These are phyloP conservation scores for Elaeis oleifera DNA, from an alignment of 202 grass and related monocot genomes.

Conservation along the genomic window DNA sequence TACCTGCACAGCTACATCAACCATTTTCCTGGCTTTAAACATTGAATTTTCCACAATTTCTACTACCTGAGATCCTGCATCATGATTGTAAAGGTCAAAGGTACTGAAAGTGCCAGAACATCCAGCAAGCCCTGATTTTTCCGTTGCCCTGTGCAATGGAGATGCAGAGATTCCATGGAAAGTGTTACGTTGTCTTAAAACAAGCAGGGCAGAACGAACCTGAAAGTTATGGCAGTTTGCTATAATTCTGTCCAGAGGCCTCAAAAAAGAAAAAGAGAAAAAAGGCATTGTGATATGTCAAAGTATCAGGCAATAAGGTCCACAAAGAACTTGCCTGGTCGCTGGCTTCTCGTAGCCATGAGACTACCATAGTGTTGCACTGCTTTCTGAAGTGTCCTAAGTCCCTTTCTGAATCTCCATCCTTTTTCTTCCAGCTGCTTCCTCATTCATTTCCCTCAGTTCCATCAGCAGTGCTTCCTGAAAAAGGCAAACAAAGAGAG, in stretches of 20 bases:
- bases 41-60: conserved; percentile 38
- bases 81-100: conserved; percentile 7
- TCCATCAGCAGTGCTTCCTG: neutral
- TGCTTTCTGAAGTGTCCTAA: no score
- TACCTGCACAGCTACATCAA: conserved; percentile 40
- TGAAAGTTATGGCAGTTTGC: conserved; percentile 15
- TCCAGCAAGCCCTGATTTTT: conserved; percentile 12
- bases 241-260: no score
- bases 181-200: conserved; percentile 1
- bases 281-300: no score
- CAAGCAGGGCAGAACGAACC: conserved; percentile 19
- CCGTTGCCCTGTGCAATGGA: neutral
- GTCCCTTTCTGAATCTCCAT: neutral
- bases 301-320: no score
- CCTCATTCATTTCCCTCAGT: conserved; percentile 4
- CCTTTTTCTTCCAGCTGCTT: neutral
- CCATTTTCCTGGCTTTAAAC: conserved; percentile 37
- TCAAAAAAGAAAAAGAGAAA: no score
- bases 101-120: neutral
- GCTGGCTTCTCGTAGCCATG: neutral
- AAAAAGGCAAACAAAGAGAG: neutral
- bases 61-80: conserved; percentile 28
- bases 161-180: conserved; percentile 1
- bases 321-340: neutral
- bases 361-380: no score